Base-by-base conservation (phyloP, 148 eudicot genomes). In the Camellia granthamiana region DNA sequence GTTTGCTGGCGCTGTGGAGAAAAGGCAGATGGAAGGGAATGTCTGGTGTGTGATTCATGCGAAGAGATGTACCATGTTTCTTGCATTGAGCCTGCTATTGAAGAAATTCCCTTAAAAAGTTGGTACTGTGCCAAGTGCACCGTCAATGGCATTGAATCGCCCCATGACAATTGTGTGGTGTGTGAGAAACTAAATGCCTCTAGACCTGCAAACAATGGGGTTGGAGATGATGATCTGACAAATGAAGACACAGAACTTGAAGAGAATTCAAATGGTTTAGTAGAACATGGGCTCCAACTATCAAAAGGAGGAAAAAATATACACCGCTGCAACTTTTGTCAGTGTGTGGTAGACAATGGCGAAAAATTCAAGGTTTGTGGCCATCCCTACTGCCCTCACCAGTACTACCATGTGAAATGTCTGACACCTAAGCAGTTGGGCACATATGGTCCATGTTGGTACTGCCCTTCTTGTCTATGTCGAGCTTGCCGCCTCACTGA, bases 401-500 rank as follows among this genome's bases (percentile, higher is more conserved):
- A 88, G 83, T 90, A 85, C 79, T 96, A 91, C 87, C 99, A 96
- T 81, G 87, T 77, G 62, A 86, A 87, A 69, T 96, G 99, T 85
- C 81, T 96, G 78, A 90, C 93, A 23, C 81, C 77, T 59, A 91
- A 90, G 88, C 95, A 96, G 90, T 75, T 86, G 51, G 73, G 78
- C 51, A 77, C 85, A 3, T 89, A 85, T 78, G 92, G 98, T 51
- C 83, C 88, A 23, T 85, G 90, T 59, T 96, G 99, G 99, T 93
- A 93, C 83, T 92, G 99, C 89, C 98, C 99, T 66, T 92, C 97
- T 76, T 96, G 99, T 85, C 93, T 96, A 6, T 96, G 99, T 83
- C 85, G 97, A 83, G 81, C 61, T 77, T 96, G 99, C n/a, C n/a
- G n/a, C 88, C 90, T 93, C 60, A 80, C 82, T 43, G 98, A 96